phyloP scores from a whole-genome alignment of 495 filamentous ascomycete genomes.

The Penicillium paxilli region DNA sequence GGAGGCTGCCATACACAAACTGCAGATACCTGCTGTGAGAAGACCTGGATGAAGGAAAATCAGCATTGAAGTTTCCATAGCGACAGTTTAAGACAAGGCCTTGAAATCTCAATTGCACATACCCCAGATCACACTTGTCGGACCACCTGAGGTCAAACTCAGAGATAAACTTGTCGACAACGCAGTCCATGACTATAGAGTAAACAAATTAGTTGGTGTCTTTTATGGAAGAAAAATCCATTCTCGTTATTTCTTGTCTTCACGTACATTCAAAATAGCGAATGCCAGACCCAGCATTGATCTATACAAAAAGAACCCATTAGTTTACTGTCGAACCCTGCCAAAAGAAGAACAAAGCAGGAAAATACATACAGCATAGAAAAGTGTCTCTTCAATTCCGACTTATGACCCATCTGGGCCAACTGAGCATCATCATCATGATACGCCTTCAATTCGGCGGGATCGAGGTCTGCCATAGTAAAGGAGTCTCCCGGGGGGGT shows the following conservation, averaged over 20 bases:
- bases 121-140: conserved; percentile 52
- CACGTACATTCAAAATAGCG: conserved; percentile 52
- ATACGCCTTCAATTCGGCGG: conserved; percentile 1
- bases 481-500: background rate
- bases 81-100: background rate
- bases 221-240: background rate
- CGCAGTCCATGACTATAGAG: conserved; percentile 49
- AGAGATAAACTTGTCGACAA: conserved; percentile 50
- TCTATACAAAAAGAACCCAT: conserved; percentile 18
- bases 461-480: background rate
- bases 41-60: conserved; percentile 45
- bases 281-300: conserved; percentile 56
- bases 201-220: background rate
- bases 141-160: conserved; percentile 49
- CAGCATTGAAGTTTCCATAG: background rate
- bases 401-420: conserved; percentile 65
- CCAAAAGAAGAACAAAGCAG: background rate
- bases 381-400: conserved; percentile 61
- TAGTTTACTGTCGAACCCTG: conserved; percentile 5
- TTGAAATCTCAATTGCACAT: conserved; percentile 4
- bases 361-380: conserved; percentile 39
- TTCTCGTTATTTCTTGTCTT: background rate
- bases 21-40: conserved; percentile 69
- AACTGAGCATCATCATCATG: conserved; percentile 51
- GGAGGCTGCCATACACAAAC: conserved; percentile 68